phyloP scores from a whole-genome alignment of 1,284 basidiomycete species.

The Malassezia restricta region DNA sequence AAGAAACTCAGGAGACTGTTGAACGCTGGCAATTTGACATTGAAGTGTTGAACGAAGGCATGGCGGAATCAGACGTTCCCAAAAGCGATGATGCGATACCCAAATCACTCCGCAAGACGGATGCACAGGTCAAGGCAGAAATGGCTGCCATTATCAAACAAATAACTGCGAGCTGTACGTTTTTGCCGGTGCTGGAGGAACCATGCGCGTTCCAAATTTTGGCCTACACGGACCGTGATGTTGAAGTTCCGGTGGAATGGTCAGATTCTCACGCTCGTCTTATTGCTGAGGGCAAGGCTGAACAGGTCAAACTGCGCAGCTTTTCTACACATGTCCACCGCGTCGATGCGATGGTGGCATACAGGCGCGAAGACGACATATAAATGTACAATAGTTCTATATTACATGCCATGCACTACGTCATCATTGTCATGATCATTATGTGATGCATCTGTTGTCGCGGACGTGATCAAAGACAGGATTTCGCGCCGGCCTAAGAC shows the following conservation, averaged over 20 bases:
- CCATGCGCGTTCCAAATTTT: slow-evolving; percentile 84
- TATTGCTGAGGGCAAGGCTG: slow-evolving; percentile 87
- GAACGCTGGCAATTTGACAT: slow-evolving; percentile 99
- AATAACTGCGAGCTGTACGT: slow-evolving; percentile 90
- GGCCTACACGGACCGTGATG: slow-evolving; percentile 60
- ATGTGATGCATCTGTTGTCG: neutral
- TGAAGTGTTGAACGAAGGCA: slow-evolving; percentile 53
- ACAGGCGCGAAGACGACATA: slow-evolving; percentile 45
- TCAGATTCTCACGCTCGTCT: slow-evolving; percentile 85
- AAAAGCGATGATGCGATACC: neutral
- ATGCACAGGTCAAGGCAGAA: slow-evolving; percentile 89
- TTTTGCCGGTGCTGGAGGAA: slow-evolving; percentile 86
- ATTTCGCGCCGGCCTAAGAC: slow-evolving; percentile 10
- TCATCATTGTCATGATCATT: neutral
- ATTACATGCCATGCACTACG: slow-evolving; percentile 12
- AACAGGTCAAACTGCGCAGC: slow-evolving; percentile 62
- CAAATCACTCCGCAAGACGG: slow-evolving; percentile 50
- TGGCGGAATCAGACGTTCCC: neutral
- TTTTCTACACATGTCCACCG: slow-evolving; percentile 48
- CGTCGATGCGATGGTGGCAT: slow-evolving; percentile 48
- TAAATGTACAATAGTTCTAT: slow-evolving; percentile 12
- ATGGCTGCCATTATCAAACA: slow-evolving; percentile 97
- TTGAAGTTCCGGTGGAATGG: slow-evolving; percentile 80
- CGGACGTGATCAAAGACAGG: neutral
- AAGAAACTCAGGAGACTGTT: slow-evolving; percentile 76